These are phyloP conservation scores for Lagenidium giganteum DNA, from an alignment of 352 stramenopile genomes.

Conservation along the genomic window DNA sequence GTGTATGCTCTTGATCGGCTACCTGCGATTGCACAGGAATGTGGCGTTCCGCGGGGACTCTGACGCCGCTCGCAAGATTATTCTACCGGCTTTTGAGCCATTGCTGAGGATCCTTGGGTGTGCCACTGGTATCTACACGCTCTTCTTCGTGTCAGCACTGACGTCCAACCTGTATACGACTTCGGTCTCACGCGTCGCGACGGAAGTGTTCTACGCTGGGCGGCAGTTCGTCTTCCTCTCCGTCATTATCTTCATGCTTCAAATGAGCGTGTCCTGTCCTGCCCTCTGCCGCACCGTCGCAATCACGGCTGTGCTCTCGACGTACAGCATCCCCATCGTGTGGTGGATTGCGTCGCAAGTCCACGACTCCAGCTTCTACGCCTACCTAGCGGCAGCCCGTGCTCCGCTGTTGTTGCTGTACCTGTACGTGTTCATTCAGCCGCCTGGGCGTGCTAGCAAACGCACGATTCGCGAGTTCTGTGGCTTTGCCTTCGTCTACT, in stretches of 20 bases:
- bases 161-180: slow-evolving; percentile 13
- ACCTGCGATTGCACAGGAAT: slow-evolving; percentile 26
- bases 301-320: slow-evolving; percentile 20
- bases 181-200: slow-evolving; percentile 11
- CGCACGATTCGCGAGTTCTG: slow-evolving; percentile 27
- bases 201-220: slow-evolving; percentile 23
- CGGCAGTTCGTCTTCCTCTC: slow-evolving; percentile 31
- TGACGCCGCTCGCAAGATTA: slow-evolving; percentile 25
- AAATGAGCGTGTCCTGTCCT: slow-evolving; percentile 40
- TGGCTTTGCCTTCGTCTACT: slow-evolving; percentile 14
- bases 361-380: no score
- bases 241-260: slow-evolving; percentile 30
- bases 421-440: slow-evolving; percentile 28
- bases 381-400: no score
- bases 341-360: slow-evolving; percentile 7
- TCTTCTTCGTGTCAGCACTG: slow-evolving; percentile 19
- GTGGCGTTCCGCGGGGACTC: slow-evolving; percentile 22
- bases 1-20: slow-evolving; percentile 24
- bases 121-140: slow-evolving; percentile 21
- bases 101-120: slow-evolving; percentile 24
- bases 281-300: slow-evolving; percentile 22
- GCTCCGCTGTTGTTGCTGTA: slow-evolving; percentile 22
- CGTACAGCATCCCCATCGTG: slow-evolving; percentile 21
- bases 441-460: slow-evolving; percentile 23
- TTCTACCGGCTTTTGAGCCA: slow-evolving; percentile 39